A percentile compares a stretch with the other conserved stretches of the same genome.
Conservation (phyloP, 1,284 basidiomycete species). For the Schizophyllum amplum region DNA sequence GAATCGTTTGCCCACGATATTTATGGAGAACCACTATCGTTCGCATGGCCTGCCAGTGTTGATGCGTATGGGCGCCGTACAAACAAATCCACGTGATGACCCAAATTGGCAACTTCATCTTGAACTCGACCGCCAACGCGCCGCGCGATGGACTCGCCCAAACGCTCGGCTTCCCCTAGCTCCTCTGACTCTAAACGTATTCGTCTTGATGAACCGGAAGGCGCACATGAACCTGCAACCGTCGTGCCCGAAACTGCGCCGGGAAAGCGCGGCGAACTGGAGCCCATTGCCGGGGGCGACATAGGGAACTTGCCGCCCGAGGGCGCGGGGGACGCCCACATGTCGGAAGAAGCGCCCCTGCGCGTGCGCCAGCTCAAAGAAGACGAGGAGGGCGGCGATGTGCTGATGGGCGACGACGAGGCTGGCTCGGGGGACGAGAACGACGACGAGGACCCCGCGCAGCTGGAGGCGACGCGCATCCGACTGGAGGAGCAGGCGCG, state of each 20-base stretch:
- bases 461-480: slow-evolving; percentile 69
- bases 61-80: too few species aligned
- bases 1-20: too few species aligned
- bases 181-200: slow-evolving; percentile 57
- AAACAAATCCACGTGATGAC: too few species aligned
- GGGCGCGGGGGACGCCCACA: slow-evolving; percentile 23
- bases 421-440: slow-evolving; percentile 63
- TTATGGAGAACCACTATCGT: too few species aligned
- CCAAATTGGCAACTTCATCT: too few species aligned
- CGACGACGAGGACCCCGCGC: slow-evolving; percentile 74
- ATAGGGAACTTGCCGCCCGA: slow-evolving; percentile 61
- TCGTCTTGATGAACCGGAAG: slow-evolving; percentile 56
- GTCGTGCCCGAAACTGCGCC: slow-evolving; percentile 69
- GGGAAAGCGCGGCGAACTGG: slow-evolving; percentile 70
- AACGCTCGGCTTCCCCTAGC: slow-evolving; percentile 62
- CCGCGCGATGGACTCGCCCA: slow-evolving; percentile 59
- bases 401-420: slow-evolving; percentile 72
- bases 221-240: slow-evolving; percentile 34
- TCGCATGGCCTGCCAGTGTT: too few species aligned
- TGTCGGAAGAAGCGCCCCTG: neutral
- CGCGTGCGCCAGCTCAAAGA: slow-evolving; percentile 50
- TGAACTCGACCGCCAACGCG: neutral
- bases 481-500: slow-evolving; percentile 81
- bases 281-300: slow-evolving; percentile 62
- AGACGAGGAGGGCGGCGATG: slow-evolving; percentile 60